A percentile compares a stretch with the other conserved stretches of the same genome.
phyloP scores from a whole-genome alignment of 257 asterid species.

The Solanum infundibuliforme region DNA sequence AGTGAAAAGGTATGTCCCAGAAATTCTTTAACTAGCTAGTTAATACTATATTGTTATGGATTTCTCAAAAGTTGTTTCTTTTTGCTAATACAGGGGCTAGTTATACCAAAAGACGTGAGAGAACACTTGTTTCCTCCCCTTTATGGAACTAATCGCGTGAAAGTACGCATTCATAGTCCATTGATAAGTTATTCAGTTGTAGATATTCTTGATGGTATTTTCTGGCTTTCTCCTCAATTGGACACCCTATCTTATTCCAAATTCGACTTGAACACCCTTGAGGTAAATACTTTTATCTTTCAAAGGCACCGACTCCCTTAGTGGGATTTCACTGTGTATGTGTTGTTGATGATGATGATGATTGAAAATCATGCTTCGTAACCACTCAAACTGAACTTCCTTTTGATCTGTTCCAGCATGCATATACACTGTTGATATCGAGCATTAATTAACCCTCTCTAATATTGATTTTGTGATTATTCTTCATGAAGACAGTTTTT shows the following conservation, averaged over 20 bases:
- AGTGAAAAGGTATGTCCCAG: no score
- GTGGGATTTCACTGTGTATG: no score
- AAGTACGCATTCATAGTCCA: background rate
- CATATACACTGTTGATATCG: background rate
- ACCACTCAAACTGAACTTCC: background rate
- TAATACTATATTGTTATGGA: background rate
- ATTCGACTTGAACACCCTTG: background rate
- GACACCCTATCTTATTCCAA: background rate
- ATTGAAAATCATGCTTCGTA: background rate
- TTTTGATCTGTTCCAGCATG: background rate
- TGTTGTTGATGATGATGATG: background rate
- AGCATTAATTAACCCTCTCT: background rate
- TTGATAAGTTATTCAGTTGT: background rate
- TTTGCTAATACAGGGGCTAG: background rate
- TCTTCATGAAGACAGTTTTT: background rate
- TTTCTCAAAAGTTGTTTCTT: background rate
- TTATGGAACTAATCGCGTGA: background rate
- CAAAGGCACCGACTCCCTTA: background rate
- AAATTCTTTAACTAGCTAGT: background rate
- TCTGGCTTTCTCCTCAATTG: slow-evolving; percentile 3
- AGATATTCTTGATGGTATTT: background rate
- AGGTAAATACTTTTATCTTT: background rate
- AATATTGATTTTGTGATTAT: background rate
- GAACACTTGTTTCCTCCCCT: background rate
- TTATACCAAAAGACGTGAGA: background rate